Conservation (phyloP, 139 green algal species). For the Pycnococcus provasolii region DNA sequence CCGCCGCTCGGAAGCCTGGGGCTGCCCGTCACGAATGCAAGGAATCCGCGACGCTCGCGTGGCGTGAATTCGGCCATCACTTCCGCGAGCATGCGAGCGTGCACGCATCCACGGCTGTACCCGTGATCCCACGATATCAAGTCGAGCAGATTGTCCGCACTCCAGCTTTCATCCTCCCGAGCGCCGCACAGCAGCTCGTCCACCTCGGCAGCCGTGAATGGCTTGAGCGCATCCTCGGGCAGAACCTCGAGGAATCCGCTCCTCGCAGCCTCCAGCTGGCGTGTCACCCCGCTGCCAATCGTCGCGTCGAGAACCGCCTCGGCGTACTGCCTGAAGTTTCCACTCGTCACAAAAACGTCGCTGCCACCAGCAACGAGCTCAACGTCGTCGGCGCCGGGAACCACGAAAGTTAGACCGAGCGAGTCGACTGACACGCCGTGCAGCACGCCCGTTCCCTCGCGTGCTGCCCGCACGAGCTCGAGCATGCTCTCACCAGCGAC, state of each 20-base stretch:
- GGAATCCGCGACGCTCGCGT: constrained; percentile 76
- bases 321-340: constrained; percentile 71
- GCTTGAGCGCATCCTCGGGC: constrained; percentile 36
- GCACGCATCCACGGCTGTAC: constrained; percentile 46
- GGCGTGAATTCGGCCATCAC: constrained; percentile 73
- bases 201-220: constrained; percentile 86
- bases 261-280: constrained; percentile 64
- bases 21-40: constrained; percentile 92
- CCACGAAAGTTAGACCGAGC: constrained; percentile 84
- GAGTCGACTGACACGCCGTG: constrained; percentile 69
- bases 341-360: constrained; percentile 47
- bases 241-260: constrained; percentile 65
- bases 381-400: constrained; percentile 69
- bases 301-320: constrained; percentile 72
- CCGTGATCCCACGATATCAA: constrained; percentile 95
- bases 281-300: constrained; percentile 56
- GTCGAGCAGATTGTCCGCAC: constrained; percentile 52
- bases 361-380: constrained; percentile 50
- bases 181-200: constrained; percentile 83
- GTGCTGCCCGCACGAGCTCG: constrained; percentile 20
- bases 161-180: constrained; percentile 61
- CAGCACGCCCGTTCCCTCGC: constrained; percentile 27
- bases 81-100: constrained; percentile 56
- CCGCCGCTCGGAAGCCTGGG: constrained; percentile 84
- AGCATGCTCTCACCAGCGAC: constrained; percentile 39